These are phyloP conservation scores for Yamadazyma triangularis DNA, from an alignment of 1,139 yeast species.

Conservation along the genomic window DNA sequence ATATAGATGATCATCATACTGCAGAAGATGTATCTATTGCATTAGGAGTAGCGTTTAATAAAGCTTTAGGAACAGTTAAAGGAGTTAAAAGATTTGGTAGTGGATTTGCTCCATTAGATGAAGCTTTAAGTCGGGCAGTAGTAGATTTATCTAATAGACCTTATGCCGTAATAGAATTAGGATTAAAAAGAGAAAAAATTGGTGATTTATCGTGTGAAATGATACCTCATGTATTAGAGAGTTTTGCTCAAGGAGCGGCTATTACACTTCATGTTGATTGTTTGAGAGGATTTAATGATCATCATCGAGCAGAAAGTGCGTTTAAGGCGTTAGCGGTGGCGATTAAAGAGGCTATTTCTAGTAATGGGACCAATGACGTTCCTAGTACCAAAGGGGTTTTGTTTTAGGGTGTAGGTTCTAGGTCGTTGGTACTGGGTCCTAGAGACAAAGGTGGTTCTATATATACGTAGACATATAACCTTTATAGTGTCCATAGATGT, in stretches of 20 bases:
- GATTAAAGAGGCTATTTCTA: slow-evolving; percentile 75
- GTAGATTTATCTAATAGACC: slow-evolving; percentile 93
- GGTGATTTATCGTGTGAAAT: slow-evolving; percentile 92
- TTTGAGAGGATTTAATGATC: slow-evolving; percentile 88
- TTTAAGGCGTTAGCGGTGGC: slow-evolving; percentile 95
- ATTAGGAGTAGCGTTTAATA: slow-evolving; percentile 81
- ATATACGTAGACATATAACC: too few species aligned
- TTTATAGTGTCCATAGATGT: too few species aligned
- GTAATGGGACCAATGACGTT: slow-evolving; percentile 83
- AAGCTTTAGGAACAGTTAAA: slow-evolving; percentile 82
- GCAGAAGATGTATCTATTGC: slow-evolving; percentile 96
- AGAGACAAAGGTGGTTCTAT: too few species aligned
- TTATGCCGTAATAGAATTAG: slow-evolving; percentile 82
- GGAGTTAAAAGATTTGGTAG: slow-evolving; percentile 94
- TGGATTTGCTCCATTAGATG: slow-evolving; percentile 95
- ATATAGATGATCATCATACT: slow-evolving; percentile 95
- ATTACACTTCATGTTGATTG: slow-evolving; percentile 93
- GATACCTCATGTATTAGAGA: slow-evolving; percentile 94
- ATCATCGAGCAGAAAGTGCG: slow-evolving; percentile 93
- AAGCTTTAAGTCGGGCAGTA: slow-evolving; percentile 91
- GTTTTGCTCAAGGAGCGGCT: slow-evolving; percentile 89
- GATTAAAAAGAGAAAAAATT: slow-evolving; percentile 84
- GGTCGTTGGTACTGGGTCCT: too few species aligned
- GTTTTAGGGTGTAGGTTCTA: too few species aligned
- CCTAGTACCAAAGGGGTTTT: slow-evolving; percentile 97